Evolutionary conservation across 352 stramenopile genomes (phyloP).

Genomic region (Globisporangium cystogenes): DNA sequence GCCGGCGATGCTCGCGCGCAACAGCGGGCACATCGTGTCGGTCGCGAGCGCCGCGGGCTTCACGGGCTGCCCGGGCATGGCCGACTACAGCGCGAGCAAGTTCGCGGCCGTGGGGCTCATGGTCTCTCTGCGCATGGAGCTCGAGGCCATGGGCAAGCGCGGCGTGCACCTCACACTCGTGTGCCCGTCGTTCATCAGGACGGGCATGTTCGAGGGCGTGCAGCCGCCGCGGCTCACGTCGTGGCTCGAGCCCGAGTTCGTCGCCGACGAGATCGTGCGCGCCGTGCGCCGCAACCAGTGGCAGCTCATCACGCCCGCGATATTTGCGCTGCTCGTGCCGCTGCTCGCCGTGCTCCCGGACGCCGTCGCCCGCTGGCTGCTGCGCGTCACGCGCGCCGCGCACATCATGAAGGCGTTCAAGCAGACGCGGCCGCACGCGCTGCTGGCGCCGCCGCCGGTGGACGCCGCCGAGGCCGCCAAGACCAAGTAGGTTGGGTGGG

Average conservation of each 20-base stretch:
- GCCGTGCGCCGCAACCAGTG: conserved; percentile 45
- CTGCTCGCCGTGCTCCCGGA: conserved; percentile 29
- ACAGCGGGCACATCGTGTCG: conserved; percentile 34
- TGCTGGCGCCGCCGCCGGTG: conserved; percentile 18
- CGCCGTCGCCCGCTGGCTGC: conserved; percentile 29
- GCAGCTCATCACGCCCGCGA: conserved; percentile 27
- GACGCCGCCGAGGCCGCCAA: conserved; percentile 1
- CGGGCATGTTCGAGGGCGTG: conserved; percentile 63
- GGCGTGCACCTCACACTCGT: conserved; percentile 46
- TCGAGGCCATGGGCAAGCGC: conserved; percentile 28
- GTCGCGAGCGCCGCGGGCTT: conserved; percentile 36
- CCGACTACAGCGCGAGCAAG: conserved; percentile 45
- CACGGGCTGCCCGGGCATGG: conserved; percentile 27
- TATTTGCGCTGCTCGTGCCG: conserved; percentile 26
- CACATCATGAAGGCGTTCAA: conserved; percentile 42
- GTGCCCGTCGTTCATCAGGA: conserved; percentile 56
- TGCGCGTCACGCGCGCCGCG: conserved; percentile 30
- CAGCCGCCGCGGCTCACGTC: conserved; percentile 24
- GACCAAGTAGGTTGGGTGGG: neutral
- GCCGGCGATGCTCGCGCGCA: conserved; percentile 28
- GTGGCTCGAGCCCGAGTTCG: conserved; percentile 38
- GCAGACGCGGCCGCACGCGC: conserved; percentile 34
- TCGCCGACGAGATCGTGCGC: conserved; percentile 37
- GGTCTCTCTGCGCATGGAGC: conserved; percentile 42
- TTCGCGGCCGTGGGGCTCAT: conserved; percentile 33